Evolutionary conservation across 2,329 filamentous ascomycete genomes (phyloP), one percentile per base, ranked within the genome.

Genomic region (Anisogramma anomala): DNA sequence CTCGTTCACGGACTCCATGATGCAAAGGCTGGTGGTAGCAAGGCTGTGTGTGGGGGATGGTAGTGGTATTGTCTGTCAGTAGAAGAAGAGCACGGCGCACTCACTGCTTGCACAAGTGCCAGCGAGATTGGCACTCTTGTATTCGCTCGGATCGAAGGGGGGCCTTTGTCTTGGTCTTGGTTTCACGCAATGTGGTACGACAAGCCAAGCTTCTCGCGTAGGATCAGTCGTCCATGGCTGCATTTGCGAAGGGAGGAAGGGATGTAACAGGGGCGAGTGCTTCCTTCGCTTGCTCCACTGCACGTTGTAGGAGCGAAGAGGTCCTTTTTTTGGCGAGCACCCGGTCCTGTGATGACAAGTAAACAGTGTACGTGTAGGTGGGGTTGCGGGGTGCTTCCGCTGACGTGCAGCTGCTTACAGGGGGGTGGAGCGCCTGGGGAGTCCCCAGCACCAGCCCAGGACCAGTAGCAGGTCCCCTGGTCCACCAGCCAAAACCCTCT

Each of bases 1-100:
- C 36, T 60, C 58, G 39, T 53, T 56, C 36, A 56, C 53, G 20
- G 55, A 53, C 46, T 58, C 55, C 63, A 65, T 64, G 43, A 38
- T 45, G 26, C 4, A 4, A n/a, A n/a, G 17, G 7, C 15, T 23
- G 30, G 18, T 30, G 36, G 26, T 32, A 23, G 34, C 27, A 13
- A 8, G 28, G n/a, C 15, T 4, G 9, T 31, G n/a, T 15, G 26
- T 7, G 28, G n/a, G 8, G 8, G 19, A 25, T 14, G 6, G 11
- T 4, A 20, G n/a, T 9, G 14, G 15, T 20, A 4, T 13, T 6
- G 17, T 8, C 18, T 4, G 18, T 20, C 32, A 33, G 31, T 33
- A 33, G 31, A 33, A 17, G n/a, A n/a, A n/a, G n/a, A n/a, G n/a
- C n/a, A n/a, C n/a, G n/a, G n/a, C n/a, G n/a, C n/a, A n/a, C n/a